These are phyloP conservation scores for Calonectria pauciramosa DNA, from an alignment of 2,329 filamentous ascomycete species.

Conservation along the genomic window DNA sequence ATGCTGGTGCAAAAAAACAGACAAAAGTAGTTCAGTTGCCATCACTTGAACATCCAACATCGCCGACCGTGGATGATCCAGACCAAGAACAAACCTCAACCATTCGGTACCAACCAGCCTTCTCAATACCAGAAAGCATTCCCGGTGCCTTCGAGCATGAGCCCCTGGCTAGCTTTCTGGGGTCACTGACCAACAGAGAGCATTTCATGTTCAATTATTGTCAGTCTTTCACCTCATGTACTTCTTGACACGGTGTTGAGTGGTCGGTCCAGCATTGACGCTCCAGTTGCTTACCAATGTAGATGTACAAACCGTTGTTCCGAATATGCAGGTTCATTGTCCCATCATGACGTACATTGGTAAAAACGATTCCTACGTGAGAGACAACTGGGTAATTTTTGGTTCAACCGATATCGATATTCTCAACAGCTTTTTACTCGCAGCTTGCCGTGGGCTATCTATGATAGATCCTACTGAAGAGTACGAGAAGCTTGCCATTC, in stretches of 20 bases:
- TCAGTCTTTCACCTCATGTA: neutral
- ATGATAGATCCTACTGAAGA: neutral
- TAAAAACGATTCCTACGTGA: neutral
- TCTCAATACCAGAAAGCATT: neutral
- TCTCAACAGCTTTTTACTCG: slow-evolving; percentile 28
- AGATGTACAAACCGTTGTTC: slow-evolving; percentile 26
- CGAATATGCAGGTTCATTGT: slow-evolving; percentile 23
- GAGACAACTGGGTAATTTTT: slow-evolving; percentile 26
- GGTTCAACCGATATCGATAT: slow-evolving; percentile 26
- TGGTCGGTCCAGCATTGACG: neutral
- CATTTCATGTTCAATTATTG: slow-evolving; percentile 31
- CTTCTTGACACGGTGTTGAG: neutral
- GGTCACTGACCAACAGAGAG: slow-evolving; percentile 16
- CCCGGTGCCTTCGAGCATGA: slow-evolving; percentile 27
- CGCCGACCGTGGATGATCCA: no score
- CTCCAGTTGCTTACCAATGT: neutral
- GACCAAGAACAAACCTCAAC: neutral
- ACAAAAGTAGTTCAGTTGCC: neutral
- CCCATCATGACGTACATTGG: slow-evolving; percentile 22
- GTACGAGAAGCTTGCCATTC: slow-evolving; percentile 22
- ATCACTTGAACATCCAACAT: neutral
- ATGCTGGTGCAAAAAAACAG: neutral
- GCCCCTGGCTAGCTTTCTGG: slow-evolving; percentile 30
- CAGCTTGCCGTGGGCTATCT: slow-evolving; percentile 25
- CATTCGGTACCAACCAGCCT: neutral